Evolutionary conservation across 1,284 basidiomycete genomes (phyloP), one percentile per base, ranked within the genome.

Genomic region (Vanrija sp.): DNA sequence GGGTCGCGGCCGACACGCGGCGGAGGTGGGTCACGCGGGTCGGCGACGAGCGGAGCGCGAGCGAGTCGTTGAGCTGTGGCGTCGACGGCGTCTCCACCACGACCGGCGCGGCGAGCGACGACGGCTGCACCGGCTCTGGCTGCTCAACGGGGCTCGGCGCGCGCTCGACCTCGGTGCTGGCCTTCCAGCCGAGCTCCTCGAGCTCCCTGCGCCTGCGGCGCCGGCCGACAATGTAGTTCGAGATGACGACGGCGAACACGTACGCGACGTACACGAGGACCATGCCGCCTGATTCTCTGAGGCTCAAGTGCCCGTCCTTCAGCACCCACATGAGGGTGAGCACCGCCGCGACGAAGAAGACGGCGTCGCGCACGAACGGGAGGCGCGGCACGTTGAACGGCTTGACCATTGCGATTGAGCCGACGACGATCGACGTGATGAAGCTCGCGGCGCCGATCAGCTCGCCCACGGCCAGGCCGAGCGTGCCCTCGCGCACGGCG

Each of bases 381-480:
- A 81, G 79, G 0, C 80, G 82, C 27, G 86, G 81, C 16, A 98
- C 91, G 59, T 84, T 82, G 77, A 98, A 98, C 0, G 93, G 92
- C 56, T 86, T 86, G 71, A 98, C 89, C 71, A 98, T 86, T 67
- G 92, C 94, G 85, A 98, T 96, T 16, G 88, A 88, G 6, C 95
- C 95, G 3, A 89, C 93, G 38, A 98, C 93, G 66, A 94, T 92
- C 3, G 90, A 91, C 19, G 93, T 86, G 71, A 98, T 95, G 77
- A 98, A 98, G 2, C 89, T 84, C 1, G 95, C 94, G 1, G 95
- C 95, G 15, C 95, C 95, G 20, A 98, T 80, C 6, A 98, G 82
- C 75, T 98, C 95, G 37, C 95, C 95, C 46, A 98, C 85, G 0
- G 95, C 95, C 49, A 98, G 77, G 50, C 89, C 85, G 7, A 93